Conservation (phyloP, 2,329 filamentous ascomycete genomes). For the Pseudonectria foliicola region DNA sequence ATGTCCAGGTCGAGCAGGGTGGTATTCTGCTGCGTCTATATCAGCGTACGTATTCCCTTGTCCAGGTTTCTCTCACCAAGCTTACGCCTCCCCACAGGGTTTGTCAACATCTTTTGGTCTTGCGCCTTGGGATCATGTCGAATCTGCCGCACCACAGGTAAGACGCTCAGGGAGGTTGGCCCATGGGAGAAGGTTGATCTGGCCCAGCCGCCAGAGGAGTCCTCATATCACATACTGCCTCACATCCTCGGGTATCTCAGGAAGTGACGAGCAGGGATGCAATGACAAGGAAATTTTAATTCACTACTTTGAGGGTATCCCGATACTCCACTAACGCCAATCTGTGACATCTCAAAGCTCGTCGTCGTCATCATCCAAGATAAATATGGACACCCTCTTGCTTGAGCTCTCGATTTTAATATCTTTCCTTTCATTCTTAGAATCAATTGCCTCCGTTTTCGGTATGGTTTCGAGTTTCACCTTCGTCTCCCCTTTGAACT, state of each 20-base stretch:
- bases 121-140: constrained; percentile 44
- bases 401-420: constrained; percentile 15
- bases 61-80: not conserved
- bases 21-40: constrained; percentile 38
- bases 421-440: constrained; percentile 11
- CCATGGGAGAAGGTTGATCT: constrained; percentile 45
- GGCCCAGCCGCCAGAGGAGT: constrained; percentile 31
- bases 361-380: constrained; percentile 33
- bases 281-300: not conserved
- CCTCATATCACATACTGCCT: constrained; percentile 37
- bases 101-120: constrained; percentile 48
- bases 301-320: constrained; percentile 18
- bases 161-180: constrained; percentile 40
- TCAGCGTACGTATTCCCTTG: constrained; percentile 41
- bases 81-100: constrained; percentile 25
- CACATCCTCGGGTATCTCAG: constrained; percentile 46
- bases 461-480: constrained; percentile 2
- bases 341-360: constrained; percentile 24
- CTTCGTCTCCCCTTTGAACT: constrained; percentile 7
- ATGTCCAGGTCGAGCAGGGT: constrained; percentile 38
- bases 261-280: constrained; percentile 32
- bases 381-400: constrained; percentile 28
- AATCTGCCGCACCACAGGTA: constrained; percentile 41
- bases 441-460: constrained; percentile 5
- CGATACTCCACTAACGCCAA: constrained; percentile 6